A percentile compares a stretch with the other conserved stretches of the same genome.
Evolutionary conservation across 2,329 filamentous ascomycete species (phyloP).

Genomic region (Arthrinium phaeospermum): DNA sequence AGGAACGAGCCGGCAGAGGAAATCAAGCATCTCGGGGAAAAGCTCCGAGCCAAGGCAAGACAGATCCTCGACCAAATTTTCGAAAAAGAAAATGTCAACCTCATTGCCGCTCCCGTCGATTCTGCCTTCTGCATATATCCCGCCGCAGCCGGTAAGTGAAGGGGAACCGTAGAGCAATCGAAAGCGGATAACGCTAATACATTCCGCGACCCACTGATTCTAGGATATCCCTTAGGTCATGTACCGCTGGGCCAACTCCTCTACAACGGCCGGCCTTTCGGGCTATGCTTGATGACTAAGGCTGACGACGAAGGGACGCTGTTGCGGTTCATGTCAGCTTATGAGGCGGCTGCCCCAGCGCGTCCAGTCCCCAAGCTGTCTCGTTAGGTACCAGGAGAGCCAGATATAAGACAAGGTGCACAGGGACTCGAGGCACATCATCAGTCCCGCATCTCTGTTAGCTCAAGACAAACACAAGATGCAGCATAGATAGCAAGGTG

Average conservation of each 20-base stretch:
- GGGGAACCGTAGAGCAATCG: too few relatives aligned
- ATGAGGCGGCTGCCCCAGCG: not conserved
- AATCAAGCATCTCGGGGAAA: not conserved
- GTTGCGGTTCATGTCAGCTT: slow-evolving; percentile 14
- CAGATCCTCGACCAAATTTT: not conserved
- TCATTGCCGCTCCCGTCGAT: slow-evolving; percentile 18
- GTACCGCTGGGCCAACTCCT: not conserved
- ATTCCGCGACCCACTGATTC: not conserved
- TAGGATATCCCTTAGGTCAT: slow-evolving; percentile 1
- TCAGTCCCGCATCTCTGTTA: too few relatives aligned
- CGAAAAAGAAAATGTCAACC: not conserved
- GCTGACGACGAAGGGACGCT: not conserved
- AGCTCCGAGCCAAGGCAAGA: not conserved
- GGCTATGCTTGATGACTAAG: slow-evolving; percentile 9
- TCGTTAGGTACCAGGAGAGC: accelerated
- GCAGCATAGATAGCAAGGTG: too few relatives aligned
- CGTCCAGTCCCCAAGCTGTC: slow-evolving; percentile 2
- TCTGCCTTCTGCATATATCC: slow-evolving; percentile 19
- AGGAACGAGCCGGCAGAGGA: not conserved
- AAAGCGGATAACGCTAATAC: not conserved
- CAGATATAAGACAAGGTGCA: not conserved
- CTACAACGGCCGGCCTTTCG: slow-evolving; percentile 13
- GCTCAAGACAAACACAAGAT: too few relatives aligned
- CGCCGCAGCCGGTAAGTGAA: slow-evolving; percentile 13
- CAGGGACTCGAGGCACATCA: not conserved